Percentiles rank a stretch among this genome's conserved stretches.
phyloP scores from a whole-genome alignment of 2,329 filamentous ascomycete genomes.

The Ceratocystis destructans region DNA sequence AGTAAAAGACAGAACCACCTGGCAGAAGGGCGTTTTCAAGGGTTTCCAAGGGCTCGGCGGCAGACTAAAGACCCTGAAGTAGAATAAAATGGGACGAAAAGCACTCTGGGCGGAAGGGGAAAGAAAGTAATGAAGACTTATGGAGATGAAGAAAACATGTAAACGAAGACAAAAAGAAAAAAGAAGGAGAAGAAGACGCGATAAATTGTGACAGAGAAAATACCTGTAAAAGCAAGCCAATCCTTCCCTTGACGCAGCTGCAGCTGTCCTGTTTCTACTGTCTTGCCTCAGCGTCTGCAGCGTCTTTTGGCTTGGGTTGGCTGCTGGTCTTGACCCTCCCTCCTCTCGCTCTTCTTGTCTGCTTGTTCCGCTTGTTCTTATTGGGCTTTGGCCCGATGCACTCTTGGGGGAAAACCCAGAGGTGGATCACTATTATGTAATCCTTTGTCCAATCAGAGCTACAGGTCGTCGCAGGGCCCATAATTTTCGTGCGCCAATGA shows the following conservation, averaged over 20 bases:
- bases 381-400: conserved; percentile 5
- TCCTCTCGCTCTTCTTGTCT: neutral
- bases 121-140: neutral
- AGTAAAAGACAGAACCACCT: neutral
- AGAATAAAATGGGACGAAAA: neutral
- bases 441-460: conserved; percentile 7
- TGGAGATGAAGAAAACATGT: neutral
- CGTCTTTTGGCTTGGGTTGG: no score
- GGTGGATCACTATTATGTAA: conserved; percentile 10
- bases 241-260: neutral
- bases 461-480: neutral
- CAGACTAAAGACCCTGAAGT: neutral
- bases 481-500: conserved; percentile 15
- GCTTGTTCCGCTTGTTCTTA: neutral
- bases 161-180: neutral
- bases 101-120: neutral
- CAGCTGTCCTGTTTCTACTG: no score
- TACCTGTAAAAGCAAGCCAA: neutral
- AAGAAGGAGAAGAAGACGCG: neutral
- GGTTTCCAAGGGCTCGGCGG: neutral
- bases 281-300: no score
- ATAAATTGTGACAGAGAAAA: neutral
- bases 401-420: conserved; percentile 7
- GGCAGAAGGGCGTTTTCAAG: neutral
- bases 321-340: neutral